A percentile compares a stretch with the other conserved stretches of the same genome.
phyloP scores from a whole-genome alignment of 139 green algal genomes.

The Monoraphidium neglectum region DNA sequence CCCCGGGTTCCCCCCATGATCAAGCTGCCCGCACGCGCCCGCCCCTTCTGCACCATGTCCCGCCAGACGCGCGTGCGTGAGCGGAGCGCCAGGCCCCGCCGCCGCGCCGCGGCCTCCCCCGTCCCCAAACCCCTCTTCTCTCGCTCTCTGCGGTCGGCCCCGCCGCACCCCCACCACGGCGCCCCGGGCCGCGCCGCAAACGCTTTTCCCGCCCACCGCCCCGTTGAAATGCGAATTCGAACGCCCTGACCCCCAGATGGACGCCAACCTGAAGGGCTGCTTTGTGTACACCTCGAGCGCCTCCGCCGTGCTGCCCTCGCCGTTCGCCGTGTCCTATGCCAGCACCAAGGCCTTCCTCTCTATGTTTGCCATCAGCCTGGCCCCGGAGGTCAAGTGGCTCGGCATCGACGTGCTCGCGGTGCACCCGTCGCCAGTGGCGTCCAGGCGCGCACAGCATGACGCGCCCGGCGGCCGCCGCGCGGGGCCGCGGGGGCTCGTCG shows the following conservation, averaged over 20 bases:
- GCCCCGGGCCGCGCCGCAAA: no score
- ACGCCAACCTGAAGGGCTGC: constrained; percentile 79
- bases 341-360: constrained; percentile 87
- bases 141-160: no score
- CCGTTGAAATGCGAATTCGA: background rate
- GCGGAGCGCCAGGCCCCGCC: no score
- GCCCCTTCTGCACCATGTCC: no score
- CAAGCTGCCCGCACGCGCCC: no score
- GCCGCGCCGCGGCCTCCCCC: no score
- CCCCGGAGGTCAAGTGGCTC: constrained; percentile 75
- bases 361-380: constrained; percentile 60
- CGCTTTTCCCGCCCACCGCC: no score
- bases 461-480: background rate
- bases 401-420: constrained; percentile 95
- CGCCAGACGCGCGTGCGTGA: no score
- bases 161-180: no score
- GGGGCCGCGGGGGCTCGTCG: background rate
- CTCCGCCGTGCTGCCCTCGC: constrained; percentile 79
- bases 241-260: constrained; percentile 41
- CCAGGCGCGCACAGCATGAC: constrained; percentile 66
- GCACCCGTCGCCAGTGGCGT: constrained; percentile 93
- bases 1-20: no score
- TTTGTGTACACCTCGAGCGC: constrained; percentile 92
- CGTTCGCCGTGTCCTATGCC: constrained; percentile 85
- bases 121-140: no score